A percentile compares a stretch with the other conserved stretches of the same genome.
Evolutionary conservation across 2,329 filamentous ascomycete genomes (phyloP).

Genomic region (Dactylellina cionopaga): DNA sequence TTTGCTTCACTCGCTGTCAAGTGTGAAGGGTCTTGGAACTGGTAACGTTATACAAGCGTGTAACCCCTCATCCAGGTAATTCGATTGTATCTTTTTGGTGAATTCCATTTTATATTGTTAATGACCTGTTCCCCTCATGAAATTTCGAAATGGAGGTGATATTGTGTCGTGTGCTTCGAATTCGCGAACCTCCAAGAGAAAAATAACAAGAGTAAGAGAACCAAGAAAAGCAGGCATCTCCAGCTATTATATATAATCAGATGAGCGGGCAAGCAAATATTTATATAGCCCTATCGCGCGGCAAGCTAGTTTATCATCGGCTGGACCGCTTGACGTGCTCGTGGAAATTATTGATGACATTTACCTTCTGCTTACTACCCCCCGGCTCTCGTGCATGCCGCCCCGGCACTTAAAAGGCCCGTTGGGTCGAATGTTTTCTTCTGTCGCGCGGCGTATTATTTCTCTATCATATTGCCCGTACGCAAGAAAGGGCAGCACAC

Average conservation of each 20-base stretch:
- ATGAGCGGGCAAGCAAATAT: background rate
- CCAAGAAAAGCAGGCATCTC: background rate
- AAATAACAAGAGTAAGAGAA: background rate
- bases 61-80: background rate
- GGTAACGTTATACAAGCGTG: conserved; percentile 2
- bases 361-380: conserved; percentile 1
- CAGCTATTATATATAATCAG: background rate
- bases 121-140: background rate
- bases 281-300: too few species aligned
- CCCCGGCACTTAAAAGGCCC: background rate
- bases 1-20: conserved; percentile 6
- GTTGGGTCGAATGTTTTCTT: background rate
- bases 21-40: background rate
- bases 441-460: too few species aligned
- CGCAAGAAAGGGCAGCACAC: too few species aligned
- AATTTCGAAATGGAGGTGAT: background rate
- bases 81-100: too few species aligned
- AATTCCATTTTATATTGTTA: too few species aligned
- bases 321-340: conserved; percentile 17
- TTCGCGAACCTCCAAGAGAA: too few species aligned
- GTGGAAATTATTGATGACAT: conserved; percentile 10
- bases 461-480: too few species aligned
- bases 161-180: too few species aligned
- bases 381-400: too few species aligned
- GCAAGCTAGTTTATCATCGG: background rate